These are phyloP conservation scores for Physcia stellaris DNA, from an alignment of 495 filamentous ascomycete genomes.

Conservation along the genomic window DNA sequence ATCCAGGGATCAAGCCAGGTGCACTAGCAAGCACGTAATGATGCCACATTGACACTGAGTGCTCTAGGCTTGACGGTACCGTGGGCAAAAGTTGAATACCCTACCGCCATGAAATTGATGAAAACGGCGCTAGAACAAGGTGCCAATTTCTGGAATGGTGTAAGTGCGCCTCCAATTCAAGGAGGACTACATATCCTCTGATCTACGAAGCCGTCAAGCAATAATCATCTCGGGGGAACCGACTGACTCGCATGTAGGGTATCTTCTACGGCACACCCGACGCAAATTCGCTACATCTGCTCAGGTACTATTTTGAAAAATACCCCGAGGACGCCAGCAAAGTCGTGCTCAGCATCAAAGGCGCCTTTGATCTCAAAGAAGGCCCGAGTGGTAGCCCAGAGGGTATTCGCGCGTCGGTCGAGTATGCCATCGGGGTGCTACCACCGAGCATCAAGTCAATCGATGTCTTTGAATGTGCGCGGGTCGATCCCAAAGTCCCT, in stretches of 20 bases:
- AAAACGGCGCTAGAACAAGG: constrained; percentile 51
- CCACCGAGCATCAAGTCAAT: constrained; percentile 56
- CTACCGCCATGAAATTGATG: constrained; percentile 50
- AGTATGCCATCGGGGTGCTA: constrained; percentile 42
- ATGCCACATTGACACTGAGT: constrained; percentile 74
- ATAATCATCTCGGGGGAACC: too few relatives aligned
- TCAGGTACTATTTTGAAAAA: constrained; percentile 44
- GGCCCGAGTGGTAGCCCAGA: constrained; percentile 44
- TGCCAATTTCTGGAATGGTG: constrained; percentile 64
- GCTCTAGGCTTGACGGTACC: too few relatives aligned
- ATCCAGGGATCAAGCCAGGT: too few relatives aligned
- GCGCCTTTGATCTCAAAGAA: constrained; percentile 21
- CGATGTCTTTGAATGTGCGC: constrained; percentile 69
- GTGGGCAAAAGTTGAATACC: constrained; percentile 37
- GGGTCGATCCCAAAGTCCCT: constrained; percentile 38
- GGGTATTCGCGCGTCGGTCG: constrained; percentile 49
- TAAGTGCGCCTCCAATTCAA: too few relatives aligned
- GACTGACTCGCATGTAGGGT: too few relatives aligned
- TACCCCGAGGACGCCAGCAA: constrained; percentile 48
- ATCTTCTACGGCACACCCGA: constrained; percentile 66
- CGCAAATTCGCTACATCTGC: constrained; percentile 46
- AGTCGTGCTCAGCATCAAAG: constrained; percentile 48
- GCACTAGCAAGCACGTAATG: too few relatives aligned
- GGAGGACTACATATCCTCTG: too few relatives aligned
- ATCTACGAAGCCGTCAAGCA: too few relatives aligned